Percentiles rank a stretch among this genome's conserved stretches.
These are phyloP conservation scores for Camellia oleifera DNA, from an alignment of 179 eudicot species.

Conservation along the genomic window DNA sequence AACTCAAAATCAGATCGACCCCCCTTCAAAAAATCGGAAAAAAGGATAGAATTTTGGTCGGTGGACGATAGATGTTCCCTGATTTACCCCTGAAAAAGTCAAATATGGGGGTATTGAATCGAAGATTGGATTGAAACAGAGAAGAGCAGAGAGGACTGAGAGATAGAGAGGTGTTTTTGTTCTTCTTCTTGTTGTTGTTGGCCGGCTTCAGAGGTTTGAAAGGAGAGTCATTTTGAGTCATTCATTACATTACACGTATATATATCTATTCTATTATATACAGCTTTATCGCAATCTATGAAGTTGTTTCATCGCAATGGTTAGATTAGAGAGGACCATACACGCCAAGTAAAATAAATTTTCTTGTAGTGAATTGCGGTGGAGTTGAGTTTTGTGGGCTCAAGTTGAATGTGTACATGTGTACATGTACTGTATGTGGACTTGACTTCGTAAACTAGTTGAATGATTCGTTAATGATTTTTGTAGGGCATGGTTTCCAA, in stretches of 20 bases:
- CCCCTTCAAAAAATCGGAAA: constrained; percentile 13
- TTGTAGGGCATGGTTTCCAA: neutral
- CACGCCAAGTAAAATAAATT: neutral
- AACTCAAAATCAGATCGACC: constrained; percentile 23
- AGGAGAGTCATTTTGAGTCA: neutral
- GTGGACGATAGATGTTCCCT: neutral
- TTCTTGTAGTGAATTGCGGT: neutral
- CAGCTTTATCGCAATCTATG: neutral
- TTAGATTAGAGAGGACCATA: neutral
- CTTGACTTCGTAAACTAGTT: neutral
- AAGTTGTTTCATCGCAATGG: neutral
- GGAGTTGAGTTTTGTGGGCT: neutral
- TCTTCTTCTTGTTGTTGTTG: neutral
- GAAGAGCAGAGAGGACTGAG: neutral
- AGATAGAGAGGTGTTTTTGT: neutral
- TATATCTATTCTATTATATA: no score
- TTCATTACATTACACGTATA: neutral
- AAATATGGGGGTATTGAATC: neutral
- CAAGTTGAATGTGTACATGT: neutral
- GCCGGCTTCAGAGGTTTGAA: constrained; percentile 21
- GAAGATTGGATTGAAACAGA: neutral
- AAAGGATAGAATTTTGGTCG: constrained; percentile 9
- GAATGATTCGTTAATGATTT: constrained; percentile 10
- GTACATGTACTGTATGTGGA: neutral
- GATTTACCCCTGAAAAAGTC: neutral